phyloP scores from a whole-genome alignment of 129 eudicot species.

The Daucus carota region DNA sequence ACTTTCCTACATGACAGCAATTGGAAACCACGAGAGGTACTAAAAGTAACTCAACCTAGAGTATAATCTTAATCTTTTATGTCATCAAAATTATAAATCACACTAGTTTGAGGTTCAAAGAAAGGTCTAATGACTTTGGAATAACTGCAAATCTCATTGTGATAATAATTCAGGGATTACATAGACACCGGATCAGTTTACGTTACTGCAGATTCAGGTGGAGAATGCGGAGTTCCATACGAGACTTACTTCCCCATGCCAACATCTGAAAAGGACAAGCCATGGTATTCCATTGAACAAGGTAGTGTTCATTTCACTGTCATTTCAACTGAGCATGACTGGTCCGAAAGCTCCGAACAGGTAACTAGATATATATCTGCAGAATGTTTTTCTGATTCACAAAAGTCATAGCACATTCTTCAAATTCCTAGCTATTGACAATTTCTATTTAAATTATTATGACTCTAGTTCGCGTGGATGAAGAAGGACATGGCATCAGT shows the following conservation, averaged over 20 bases:
- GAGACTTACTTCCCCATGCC: slow-evolving; percentile 95
- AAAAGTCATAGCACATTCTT: no score
- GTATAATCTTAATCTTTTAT: not conserved
- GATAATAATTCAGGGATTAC: slow-evolving; percentile 49
- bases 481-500: slow-evolving; percentile 77
- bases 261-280: slow-evolving; percentile 63
- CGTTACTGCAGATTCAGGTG: slow-evolving; percentile 85
- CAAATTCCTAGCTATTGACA: no score
- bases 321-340: slow-evolving; percentile 90
- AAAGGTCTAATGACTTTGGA: not conserved
- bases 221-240: slow-evolving; percentile 93
- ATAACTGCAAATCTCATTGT: not conserved
- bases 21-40: slow-evolving; percentile 95
- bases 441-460: no score
- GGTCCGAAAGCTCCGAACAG: slow-evolving; percentile 68
- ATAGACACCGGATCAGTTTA: slow-evolving; percentile 59
- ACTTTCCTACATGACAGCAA: slow-evolving; percentile 88
- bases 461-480: slow-evolving; percentile 69
- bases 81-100: no score
- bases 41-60: not conserved
- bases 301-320: slow-evolving; percentile 85
- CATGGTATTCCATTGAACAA: slow-evolving; percentile 90
- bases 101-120: not conserved
- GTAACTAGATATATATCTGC: no score
- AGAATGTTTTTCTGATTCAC: no score